Evolutionary conservation across 768 basidiomycete genomes (phyloP), one percentile per base, ranked within the genome.

Genomic region (Pulveroboletus sp.): DNA sequence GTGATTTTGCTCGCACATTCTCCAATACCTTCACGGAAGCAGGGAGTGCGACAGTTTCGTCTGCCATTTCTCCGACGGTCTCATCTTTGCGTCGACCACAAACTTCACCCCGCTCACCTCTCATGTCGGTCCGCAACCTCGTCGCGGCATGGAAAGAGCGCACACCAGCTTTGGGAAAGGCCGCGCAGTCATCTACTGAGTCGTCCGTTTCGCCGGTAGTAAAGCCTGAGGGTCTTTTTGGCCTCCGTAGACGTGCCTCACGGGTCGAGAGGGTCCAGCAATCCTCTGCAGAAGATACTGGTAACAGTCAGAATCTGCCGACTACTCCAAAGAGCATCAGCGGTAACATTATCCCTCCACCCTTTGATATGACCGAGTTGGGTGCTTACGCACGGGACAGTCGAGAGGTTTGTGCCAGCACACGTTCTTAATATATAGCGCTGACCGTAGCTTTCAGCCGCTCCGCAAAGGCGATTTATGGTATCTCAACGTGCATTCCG

Each of bases 401-500:
- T 47, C 69, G 72, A 43, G 77, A 80, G 65, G 78, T 79, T 50
- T 58, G 74, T 6, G 2, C 10, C 38, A 9, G 15, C 9, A 1
- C 9, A 1, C 5, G 14, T 39, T 10, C 17, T 50, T 35, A 6
- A 4, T 43, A 8, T 37, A 4, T 15, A 1, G 28, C 30, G 18
- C 58, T 64, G 30, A 69, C 32, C 30, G 14, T 17, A 1, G 24
- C 18, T 21, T 39, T n/a, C 61, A 95, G 93, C 92, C 93, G 5
- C 72, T 90, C 11, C 84, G 89, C 50, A 86, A 90, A 36, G 93
- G 93, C 13, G 72, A 83, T 13, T 70, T 96, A 1, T 95, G 90
- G 86, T 96, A 93, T 63, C 80, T 96, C 47, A 95, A 96, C 49
- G 93, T 95, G 0, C 93, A 96, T 60, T 84, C 86, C 0, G 63